Conservation (phyloP, 306 rosid species). For the Ormosia emarginata region DNA sequence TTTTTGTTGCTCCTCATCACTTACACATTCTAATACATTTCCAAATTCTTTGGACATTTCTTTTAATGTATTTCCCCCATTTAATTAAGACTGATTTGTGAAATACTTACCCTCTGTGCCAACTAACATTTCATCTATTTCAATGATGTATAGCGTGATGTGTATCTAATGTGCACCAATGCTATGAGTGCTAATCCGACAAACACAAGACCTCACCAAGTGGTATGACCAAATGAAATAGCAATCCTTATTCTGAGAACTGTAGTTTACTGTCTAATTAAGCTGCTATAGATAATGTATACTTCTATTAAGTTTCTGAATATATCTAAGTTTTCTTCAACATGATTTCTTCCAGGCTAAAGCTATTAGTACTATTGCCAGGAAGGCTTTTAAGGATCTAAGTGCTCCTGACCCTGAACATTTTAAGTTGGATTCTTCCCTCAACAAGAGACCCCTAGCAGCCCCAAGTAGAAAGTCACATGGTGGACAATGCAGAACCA, state of each 20-base stretch:
- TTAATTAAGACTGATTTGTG: not conserved
- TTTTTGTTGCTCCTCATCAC: not conserved
- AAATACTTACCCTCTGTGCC: not conserved
- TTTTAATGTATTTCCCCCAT: not conserved
- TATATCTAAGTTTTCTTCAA: not conserved
- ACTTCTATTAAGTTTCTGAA: too few relatives aligned
- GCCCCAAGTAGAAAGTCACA: not conserved
- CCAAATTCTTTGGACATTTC: not conserved
- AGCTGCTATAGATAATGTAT: not conserved
- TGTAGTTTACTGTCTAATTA: not conserved
- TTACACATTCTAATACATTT: not conserved
- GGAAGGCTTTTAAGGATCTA: not conserved
- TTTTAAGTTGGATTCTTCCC: not conserved
- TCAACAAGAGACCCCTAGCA: not conserved
- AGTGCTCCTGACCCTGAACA: not conserved
- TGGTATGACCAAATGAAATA: constrained; percentile 15
- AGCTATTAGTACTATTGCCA: not conserved
- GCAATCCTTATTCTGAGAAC: not conserved
- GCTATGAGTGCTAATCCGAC: not conserved
- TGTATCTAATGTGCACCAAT: constrained; percentile 19
- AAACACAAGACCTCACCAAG: not conserved
- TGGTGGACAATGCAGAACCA: not conserved
- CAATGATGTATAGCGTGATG: constrained; percentile 15
- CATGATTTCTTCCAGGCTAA: not conserved
- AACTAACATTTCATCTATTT: constrained; percentile 17